Evolutionary conservation across 352 stramenopile genomes (phyloP).

Genomic region (Elongisporangium undulatum): DNA sequence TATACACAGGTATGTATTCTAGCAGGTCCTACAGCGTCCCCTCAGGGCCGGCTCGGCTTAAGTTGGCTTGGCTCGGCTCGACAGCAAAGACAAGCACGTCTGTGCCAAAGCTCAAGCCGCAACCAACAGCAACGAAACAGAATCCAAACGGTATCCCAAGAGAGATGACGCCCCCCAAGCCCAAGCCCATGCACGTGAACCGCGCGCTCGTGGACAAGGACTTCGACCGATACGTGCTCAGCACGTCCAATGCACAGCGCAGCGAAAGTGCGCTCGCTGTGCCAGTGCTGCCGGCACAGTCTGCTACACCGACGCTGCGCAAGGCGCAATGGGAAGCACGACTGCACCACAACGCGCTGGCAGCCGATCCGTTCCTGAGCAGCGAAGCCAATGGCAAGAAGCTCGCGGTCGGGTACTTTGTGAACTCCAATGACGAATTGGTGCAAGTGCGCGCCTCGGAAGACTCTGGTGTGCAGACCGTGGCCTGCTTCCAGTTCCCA

Average conservation of each 20-base stretch:
- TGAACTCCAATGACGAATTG: constrained; percentile 56
- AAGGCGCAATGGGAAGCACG: constrained; percentile 77
- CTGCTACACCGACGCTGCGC: constrained; percentile 35
- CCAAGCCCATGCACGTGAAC: constrained; percentile 54
- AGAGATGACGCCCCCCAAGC: constrained; percentile 6
- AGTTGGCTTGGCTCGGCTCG: not conserved
- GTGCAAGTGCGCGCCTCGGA: constrained; percentile 42
- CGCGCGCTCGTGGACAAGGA: constrained; percentile 65
- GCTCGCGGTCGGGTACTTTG: constrained; percentile 52
- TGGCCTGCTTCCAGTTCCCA: constrained; percentile 32
- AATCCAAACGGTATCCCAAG: constrained; percentile 4
- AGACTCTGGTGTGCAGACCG: constrained; percentile 16
- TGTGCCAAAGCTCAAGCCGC: not conserved
- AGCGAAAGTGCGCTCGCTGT: constrained; percentile 20
- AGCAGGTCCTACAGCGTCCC: not conserved
- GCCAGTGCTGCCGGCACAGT: constrained; percentile 36
- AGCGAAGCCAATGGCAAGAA: constrained; percentile 10
- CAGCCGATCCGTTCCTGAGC: constrained; percentile 49
- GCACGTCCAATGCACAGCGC: constrained; percentile 23
- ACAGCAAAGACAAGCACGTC: not conserved
- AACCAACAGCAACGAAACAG: constrained; percentile 6
- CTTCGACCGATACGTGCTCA: constrained; percentile 77
- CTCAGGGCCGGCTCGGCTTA: no score
- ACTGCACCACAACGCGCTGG: constrained; percentile 61
- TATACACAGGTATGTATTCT: constrained; percentile 4